phyloP scores from a whole-genome alignment of 345 rosid genomes.

The Brassica carinata region DNA sequence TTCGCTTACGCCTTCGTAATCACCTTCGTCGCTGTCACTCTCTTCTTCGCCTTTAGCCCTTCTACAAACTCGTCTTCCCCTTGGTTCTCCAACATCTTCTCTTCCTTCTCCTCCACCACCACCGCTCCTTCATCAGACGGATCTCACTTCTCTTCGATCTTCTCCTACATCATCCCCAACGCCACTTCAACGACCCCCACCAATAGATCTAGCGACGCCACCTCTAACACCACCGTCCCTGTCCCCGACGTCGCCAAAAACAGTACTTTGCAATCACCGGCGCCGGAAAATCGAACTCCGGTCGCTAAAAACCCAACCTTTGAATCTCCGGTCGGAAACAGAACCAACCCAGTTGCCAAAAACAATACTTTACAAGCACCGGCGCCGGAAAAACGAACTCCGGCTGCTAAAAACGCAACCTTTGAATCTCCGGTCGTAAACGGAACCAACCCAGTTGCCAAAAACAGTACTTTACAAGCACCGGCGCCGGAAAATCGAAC shows the following conservation, averaged over 20 bases:
- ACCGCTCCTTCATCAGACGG: conserved; percentile 17
- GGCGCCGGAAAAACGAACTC: conserved; percentile 31
- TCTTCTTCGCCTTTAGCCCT: conserved; percentile 75
- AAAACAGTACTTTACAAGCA: conserved; percentile 13
- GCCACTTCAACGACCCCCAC: conserved; percentile 43
- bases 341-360: conserved; percentile 14
- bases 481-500: conserved; percentile 28
- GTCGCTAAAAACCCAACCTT: conserved; percentile 35
- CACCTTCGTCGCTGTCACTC: conserved; percentile 69
- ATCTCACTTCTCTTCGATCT: conserved; percentile 54
- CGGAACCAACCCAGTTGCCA: conserved; percentile 31
- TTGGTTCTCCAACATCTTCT: conserved; percentile 63
- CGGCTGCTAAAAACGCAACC: conserved; percentile 37
- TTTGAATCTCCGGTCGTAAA: conserved; percentile 31
- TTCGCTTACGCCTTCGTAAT: conserved; percentile 70
- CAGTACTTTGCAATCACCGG: conserved; percentile 10
- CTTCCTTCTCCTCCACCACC: conserved; percentile 9
- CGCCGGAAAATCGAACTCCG: conserved; percentile 35
- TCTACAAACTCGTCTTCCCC: conserved; percentile 67
- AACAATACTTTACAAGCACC: conserved; percentile 23
- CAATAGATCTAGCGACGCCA: conserved; percentile 29
- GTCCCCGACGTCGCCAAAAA: neutral
- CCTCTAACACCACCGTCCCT: conserved; percentile 21
- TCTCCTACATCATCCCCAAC: conserved; percentile 57
- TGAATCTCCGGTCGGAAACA: conserved; percentile 26